Conservation (phyloP, 768 basidiomycete species). For the Chlorophyllum brunneum region DNA sequence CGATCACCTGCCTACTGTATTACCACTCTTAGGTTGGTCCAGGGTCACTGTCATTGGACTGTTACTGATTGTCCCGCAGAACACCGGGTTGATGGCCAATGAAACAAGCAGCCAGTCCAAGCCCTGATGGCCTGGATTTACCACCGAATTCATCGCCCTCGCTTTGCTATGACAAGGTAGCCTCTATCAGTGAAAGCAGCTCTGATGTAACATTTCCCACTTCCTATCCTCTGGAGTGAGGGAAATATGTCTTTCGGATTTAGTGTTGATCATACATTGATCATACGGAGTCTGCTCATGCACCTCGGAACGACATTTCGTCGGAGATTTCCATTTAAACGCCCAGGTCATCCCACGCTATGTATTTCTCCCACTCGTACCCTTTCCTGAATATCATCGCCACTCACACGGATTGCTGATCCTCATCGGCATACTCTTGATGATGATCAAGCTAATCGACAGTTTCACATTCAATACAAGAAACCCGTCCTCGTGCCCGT, state of each 20-base stretch:
- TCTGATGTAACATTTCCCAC: neutral
- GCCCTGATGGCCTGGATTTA: neutral
- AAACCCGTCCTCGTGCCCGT: neutral
- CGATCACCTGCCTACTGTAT: constrained; percentile 63
- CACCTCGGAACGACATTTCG: neutral
- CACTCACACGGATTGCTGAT: neutral
- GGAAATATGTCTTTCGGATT: neutral
- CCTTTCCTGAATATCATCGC: constrained; percentile 2
- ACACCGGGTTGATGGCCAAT: constrained; percentile 19
- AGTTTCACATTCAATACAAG: neutral
- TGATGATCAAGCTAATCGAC: neutral
- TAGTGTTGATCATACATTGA: neutral
- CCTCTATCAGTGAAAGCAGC: neutral
- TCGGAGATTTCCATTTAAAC: constrained; percentile 4
- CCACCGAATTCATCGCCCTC: neutral
- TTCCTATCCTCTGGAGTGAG: neutral
- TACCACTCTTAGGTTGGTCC: constrained; percentile 69
- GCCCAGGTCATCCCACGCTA: neutral
- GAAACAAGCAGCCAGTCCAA: neutral
- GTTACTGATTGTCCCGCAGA: constrained; percentile 17
- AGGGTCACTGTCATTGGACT: constrained; percentile 13
- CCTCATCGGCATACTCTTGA: neutral
- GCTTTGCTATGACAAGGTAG: neutral
- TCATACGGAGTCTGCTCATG: neutral
- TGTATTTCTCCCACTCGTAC: neutral